phyloP scores from a whole-genome alignment of 345 rosid genomes.

The Aurinia saxatilis region DNA sequence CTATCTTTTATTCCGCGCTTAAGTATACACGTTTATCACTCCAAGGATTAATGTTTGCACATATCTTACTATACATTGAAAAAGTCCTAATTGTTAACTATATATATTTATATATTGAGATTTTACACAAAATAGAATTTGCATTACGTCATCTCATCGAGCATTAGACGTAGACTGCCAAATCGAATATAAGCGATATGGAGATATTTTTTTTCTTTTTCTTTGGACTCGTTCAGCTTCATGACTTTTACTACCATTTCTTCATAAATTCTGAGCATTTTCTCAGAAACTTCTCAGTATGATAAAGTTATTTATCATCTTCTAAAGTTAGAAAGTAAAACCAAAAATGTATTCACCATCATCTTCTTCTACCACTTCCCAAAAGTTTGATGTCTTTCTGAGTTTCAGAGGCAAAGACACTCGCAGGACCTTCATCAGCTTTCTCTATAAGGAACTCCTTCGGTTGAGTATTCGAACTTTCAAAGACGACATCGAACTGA shows the following conservation, averaged over 20 bases:
- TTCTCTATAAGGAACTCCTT: neutral
- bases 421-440: slow-evolving; percentile 7
- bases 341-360: neutral
- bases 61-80: neutral
- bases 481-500: slow-evolving; percentile 16
- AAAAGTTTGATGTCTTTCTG: slow-evolving; percentile 7
- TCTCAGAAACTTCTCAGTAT: neutral
- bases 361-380: neutral
- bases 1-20: no score
- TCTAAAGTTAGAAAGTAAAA: neutral
- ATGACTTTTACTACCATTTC: neutral
- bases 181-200: neutral
- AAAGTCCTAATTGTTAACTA: neutral
- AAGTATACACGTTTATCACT: no score
- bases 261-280: neutral
- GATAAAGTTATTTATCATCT: neutral
- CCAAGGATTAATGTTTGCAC: no score
- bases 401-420: slow-evolving; percentile 29
- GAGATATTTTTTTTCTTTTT: neutral
- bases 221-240: slow-evolving; percentile 10
- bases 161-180: slow-evolving; percentile 5
- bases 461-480: slow-evolving; percentile 1
- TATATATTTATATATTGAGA: neutral
- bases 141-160: neutral
- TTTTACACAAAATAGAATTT: neutral